phyloP scores from a whole-genome alignment of 805 yeast species.

The Ogataea glucozyma region DNA sequence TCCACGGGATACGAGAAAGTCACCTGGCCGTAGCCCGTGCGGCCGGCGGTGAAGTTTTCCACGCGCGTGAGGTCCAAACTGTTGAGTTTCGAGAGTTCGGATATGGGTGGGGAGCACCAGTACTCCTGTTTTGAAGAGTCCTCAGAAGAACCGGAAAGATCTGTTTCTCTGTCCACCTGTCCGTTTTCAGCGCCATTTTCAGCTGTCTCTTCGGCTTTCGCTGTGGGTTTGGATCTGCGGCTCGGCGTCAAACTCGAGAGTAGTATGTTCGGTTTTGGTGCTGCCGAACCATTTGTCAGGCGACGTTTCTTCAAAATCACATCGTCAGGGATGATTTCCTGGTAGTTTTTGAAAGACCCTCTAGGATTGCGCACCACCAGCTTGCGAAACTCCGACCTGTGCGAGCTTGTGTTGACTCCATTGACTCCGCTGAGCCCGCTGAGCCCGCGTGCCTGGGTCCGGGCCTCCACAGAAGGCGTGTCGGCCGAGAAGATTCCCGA shows the following conservation, averaged over 20 bases:
- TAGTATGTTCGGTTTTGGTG: no score
- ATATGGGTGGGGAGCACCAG: slow-evolving; percentile 72
- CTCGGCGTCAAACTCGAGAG: no score
- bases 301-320: slow-evolving; percentile 21
- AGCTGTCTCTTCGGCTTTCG: background rate
- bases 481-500: slow-evolving; percentile 35
- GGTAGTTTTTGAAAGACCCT: slow-evolving; percentile 27
- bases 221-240: slow-evolving; percentile 13
- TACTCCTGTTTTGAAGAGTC: no score
- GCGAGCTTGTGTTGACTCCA: background rate
- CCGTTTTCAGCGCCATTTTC: background rate
- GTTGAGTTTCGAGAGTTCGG: slow-evolving; percentile 45
- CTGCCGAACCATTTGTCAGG: no score
- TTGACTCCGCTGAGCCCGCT: slow-evolving; percentile 4
- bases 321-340: slow-evolving; percentile 34
- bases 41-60: slow-evolving; percentile 66
- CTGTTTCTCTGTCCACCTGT: background rate
- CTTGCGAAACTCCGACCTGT: slow-evolving; percentile 30
- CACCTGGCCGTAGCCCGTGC: slow-evolving; percentile 67
- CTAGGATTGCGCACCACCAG: slow-evolving; percentile 29
- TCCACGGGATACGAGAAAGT: slow-evolving; percentile 71
- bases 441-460: no score
- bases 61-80: slow-evolving; percentile 52
- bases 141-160: no score
- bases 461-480: no score